Base-by-base conservation (phyloP, 352 stramenopile genomes). In the Ophiocytium majus region DNA sequence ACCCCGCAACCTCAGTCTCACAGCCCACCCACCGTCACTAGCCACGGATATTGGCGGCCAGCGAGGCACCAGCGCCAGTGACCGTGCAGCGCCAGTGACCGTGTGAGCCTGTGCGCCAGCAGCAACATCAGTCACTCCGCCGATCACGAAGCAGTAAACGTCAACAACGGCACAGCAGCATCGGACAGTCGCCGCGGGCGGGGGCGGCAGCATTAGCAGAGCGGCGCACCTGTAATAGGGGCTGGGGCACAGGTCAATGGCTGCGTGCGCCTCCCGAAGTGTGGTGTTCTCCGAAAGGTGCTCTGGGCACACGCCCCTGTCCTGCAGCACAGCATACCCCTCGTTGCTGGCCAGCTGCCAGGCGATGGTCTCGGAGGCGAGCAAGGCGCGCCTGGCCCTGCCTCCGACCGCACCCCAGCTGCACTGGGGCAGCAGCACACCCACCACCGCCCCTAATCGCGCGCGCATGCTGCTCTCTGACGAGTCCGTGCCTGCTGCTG, bases 241-340 rank as follows among this genome's bases (percentile, higher is more conserved):
- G 66, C 35, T 78, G 35, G 66, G 66, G 66, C 66, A 78, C 32
- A 43, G 14, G 32, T 78, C 66, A 17, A 78, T 14, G 35, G 66
- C 35, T 5, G 32, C 66, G 35, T 78, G 32, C 35, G 14, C 5
- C 66, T 5, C 66, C 5, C 32, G 32, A 5, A 78, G 35, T 14
- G 66, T 78, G 5, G 66, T 14, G 66, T 78, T 78, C 32, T 78
- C 66, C 35, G 32, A 43, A 5, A 78, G 5, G 35, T 78, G 35
- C 35, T 78, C 5, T 14, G 66, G 66, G 35, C 66, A 78, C 35
- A 17, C 14, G 32, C 5, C 66, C 5, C 35, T 43, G 35, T 78
- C 66, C 32, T 78, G 5, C 32, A 78, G 66, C 43, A 57, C 43
- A 5, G 43, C 43, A 14, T 57, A 57, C 14, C 43, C 43, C 43